These are phyloP conservation scores for Penicillium crystallinum DNA, from an alignment of 495 filamentous ascomycete genomes.

Conservation along the genomic window DNA sequence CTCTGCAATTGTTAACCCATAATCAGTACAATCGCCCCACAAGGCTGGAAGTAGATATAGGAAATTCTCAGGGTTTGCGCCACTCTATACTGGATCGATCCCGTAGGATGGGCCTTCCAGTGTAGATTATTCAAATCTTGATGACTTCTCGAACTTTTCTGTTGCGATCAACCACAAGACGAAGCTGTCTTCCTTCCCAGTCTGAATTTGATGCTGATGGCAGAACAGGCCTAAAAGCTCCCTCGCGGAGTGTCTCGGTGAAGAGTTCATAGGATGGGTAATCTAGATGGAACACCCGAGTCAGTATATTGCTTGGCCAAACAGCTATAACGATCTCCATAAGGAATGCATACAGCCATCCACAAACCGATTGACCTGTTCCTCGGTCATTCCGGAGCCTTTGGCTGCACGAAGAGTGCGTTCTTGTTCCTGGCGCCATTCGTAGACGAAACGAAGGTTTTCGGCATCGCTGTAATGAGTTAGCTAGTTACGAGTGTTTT, in stretches of 20 bases:
- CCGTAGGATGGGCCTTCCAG: no score
- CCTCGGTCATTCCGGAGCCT: slow-evolving; percentile 73
- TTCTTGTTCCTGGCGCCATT: slow-evolving; percentile 85
- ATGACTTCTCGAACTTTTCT: slow-evolving; percentile 56
- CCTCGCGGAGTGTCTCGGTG: slow-evolving; percentile 59
- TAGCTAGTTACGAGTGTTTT: neutral
- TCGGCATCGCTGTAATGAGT: slow-evolving; percentile 62
- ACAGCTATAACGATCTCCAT: neutral
- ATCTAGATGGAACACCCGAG: slow-evolving; percentile 32
- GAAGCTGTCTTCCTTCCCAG: slow-evolving; percentile 56
- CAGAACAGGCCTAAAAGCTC: slow-evolving; percentile 48
- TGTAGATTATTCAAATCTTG: slow-evolving; percentile 36
- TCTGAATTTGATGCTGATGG: slow-evolving; percentile 20
- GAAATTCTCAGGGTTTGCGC: no score
- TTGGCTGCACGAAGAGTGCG: slow-evolving; percentile 55
- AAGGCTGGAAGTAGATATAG: no score
- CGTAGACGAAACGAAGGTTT: slow-evolving; percentile 72
- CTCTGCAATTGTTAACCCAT: no score
- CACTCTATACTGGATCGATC: no score
- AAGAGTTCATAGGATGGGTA: slow-evolving; percentile 70
- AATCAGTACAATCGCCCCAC: no score
- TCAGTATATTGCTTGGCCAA: neutral
- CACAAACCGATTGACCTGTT: slow-evolving; percentile 61
- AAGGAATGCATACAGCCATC: slow-evolving; percentile 53
- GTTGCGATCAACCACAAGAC: slow-evolving; percentile 64